A percentile compares a stretch with the other conserved stretches of the same genome.
Conservation (phyloP, 345 rosid genomes). For the Melaleuca quinquenervia region DNA sequence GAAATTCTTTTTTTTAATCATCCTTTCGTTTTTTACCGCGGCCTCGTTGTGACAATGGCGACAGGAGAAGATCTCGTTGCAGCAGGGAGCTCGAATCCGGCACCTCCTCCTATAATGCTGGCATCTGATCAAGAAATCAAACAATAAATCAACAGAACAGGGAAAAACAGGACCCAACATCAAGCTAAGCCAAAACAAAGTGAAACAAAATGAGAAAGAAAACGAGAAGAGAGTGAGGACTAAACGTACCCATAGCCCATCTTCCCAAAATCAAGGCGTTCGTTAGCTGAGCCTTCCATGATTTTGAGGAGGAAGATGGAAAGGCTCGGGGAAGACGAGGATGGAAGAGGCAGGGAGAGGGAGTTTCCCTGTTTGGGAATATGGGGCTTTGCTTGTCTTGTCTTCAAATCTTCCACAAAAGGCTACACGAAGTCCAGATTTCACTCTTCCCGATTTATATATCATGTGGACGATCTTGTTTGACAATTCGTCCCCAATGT, state of each 20-base stretch:
- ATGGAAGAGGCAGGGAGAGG: background rate
- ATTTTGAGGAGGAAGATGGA: constrained; percentile 6
- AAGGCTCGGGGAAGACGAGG: background rate
- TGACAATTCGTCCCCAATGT: background rate
- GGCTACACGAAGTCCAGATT: background rate
- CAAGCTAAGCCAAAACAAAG: background rate
- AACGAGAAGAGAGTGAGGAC: background rate
- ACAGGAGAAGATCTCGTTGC: constrained; percentile 84
- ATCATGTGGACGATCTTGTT: background rate
- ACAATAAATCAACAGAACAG: background rate
- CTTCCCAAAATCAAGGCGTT: constrained; percentile 81
- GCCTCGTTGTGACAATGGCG: constrained; percentile 96
- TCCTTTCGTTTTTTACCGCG: constrained; percentile 21
- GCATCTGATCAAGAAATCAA: constrained; percentile 32
- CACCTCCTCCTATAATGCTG: constrained; percentile 92
- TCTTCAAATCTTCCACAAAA: background rate
- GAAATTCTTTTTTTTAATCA: background rate
- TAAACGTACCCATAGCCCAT: constrained; percentile 78
- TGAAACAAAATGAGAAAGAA: background rate
- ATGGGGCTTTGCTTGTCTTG: background rate
- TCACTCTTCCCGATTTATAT: background rate
- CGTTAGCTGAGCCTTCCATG: constrained; percentile 61
- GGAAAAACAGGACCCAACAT: background rate
- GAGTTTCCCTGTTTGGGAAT: background rate
- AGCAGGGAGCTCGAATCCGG: constrained; percentile 84